phyloP scores from a whole-genome alignment of 441 rosid genomes.

The Flueggea neowawraea region DNA sequence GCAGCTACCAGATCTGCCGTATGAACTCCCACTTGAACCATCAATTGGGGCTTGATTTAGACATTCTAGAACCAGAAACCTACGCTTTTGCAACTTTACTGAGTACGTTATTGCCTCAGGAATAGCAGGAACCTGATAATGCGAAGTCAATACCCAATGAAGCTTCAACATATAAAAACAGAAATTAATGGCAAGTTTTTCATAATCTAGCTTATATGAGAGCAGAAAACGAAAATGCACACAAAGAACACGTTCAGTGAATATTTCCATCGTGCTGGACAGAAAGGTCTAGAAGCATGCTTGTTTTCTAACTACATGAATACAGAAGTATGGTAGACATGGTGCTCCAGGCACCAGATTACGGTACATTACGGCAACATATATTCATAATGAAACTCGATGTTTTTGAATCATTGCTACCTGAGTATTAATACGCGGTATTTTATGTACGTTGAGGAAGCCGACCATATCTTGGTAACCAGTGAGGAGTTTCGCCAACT shows the following conservation, averaged over 20 bases:
- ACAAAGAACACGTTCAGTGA: too few species aligned
- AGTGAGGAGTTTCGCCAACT: constrained; percentile 73
- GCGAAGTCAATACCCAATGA: not conserved
- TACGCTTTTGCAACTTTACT: constrained; percentile 79
- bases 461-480: constrained; percentile 97
- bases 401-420: constrained; percentile 19
- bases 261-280: too few species aligned
- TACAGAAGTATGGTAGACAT: not conserved
- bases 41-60: constrained; percentile 96
- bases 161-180: too few species aligned
- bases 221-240: too few species aligned
- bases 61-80: constrained; percentile 73
- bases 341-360: not conserved
- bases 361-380: constrained; percentile 1
- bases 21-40: constrained; percentile 83
- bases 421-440: constrained; percentile 82
- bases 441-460: constrained; percentile 78
- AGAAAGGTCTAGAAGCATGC: not conserved
- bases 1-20: constrained; percentile 66
- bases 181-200: not conserved
- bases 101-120: constrained; percentile 87
- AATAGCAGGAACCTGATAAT: constrained; percentile 74
- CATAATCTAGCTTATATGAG: too few species aligned
- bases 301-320: not conserved
- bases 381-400: not conserved